Evolutionary conservation across 257 asterid genomes (phyloP).

Genomic region (Datura wrightii): DNA sequence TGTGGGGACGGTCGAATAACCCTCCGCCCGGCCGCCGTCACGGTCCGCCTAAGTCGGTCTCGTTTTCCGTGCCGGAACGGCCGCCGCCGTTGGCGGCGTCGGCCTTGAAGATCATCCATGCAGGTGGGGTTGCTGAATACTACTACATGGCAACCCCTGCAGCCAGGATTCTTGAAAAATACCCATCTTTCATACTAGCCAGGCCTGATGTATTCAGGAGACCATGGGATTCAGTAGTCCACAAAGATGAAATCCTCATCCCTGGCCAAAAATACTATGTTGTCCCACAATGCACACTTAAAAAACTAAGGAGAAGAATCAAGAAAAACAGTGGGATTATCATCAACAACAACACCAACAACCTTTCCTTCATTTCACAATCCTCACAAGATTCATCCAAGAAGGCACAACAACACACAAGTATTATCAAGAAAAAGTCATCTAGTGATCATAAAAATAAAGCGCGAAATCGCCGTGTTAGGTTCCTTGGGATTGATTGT

Average conservation of each 20-base stretch:
- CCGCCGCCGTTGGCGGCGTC: slow-evolving; percentile 32
- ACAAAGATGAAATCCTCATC: slow-evolving; percentile 63
- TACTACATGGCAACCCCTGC: slow-evolving; percentile 84
- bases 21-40: neutral
- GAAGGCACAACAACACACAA: slow-evolving; percentile 22
- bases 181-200: slow-evolving; percentile 60
- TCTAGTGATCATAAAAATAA: slow-evolving; percentile 45
- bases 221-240: slow-evolving; percentile 70
- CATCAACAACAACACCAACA: neutral
- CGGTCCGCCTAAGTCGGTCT: neutral
- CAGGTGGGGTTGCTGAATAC: slow-evolving; percentile 62
- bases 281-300: slow-evolving; percentile 62
- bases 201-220: slow-evolving; percentile 62
- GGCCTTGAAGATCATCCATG: slow-evolving; percentile 66
- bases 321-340: slow-evolving; percentile 28
- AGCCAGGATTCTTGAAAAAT: slow-evolving; percentile 56
- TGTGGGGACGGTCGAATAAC: neutral
- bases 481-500: slow-evolving; percentile 50
- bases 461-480: slow-evolving; percentile 49
- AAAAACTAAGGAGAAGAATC: slow-evolving; percentile 59
- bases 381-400: slow-evolving; percentile 21
- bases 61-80: neutral
- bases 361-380: neutral
- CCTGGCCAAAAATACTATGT: slow-evolving; percentile 69
- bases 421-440: slow-evolving; percentile 47